A percentile compares a stretch with the other conserved stretches of the same genome.
Conservation (phyloP, 1,139 yeast species). For the Blastobotrys malaysiensis region DNA sequence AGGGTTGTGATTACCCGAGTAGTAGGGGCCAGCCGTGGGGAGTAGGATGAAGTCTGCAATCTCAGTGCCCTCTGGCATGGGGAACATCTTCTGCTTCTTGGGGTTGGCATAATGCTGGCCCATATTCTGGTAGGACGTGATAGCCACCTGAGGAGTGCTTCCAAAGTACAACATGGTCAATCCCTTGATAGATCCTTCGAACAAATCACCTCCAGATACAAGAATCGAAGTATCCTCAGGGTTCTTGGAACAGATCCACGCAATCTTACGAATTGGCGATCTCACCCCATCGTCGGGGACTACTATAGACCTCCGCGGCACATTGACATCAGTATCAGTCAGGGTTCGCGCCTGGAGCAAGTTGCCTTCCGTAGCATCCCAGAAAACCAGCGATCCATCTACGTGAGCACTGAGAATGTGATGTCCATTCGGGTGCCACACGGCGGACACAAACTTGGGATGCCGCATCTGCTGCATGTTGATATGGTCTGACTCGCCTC, state of each 20-base stretch:
- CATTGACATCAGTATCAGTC: conserved; percentile 59
- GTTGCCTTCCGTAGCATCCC: conserved; percentile 82
- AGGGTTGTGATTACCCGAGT: conserved; percentile 33
- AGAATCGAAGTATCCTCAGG: conserved; percentile 76
- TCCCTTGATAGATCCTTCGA: conserved; percentile 44
- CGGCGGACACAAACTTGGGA: conserved; percentile 56
- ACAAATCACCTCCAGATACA: conserved; percentile 62
- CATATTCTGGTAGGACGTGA: conserved; percentile 81
- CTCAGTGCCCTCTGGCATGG: conserved; percentile 40
- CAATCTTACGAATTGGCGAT: conserved; percentile 37
- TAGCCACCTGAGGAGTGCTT: conserved; percentile 66
- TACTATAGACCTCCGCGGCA: conserved; percentile 33
- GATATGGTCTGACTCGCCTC: conserved; percentile 49
- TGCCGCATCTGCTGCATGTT: conserved; percentile 29
- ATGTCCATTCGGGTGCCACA: conserved; percentile 91
- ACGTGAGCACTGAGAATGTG: conserved; percentile 73
- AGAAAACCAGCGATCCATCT: conserved; percentile 81
- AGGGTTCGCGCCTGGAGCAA: conserved; percentile 69
- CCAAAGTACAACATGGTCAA: conserved; percentile 73
- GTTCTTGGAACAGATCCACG: conserved; percentile 74
- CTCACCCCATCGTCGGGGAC: conserved; percentile 25
- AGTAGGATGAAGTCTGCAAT: conserved; percentile 47
- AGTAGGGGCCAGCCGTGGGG: conserved; percentile 47
- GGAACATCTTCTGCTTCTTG: conserved; percentile 48
- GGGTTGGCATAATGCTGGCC: conserved; percentile 70